Percentiles rank a stretch among this genome's conserved stretches.
Conservation (phyloP, 495 filamentous ascomycete species). For the Aspergillus kassunensis region DNA sequence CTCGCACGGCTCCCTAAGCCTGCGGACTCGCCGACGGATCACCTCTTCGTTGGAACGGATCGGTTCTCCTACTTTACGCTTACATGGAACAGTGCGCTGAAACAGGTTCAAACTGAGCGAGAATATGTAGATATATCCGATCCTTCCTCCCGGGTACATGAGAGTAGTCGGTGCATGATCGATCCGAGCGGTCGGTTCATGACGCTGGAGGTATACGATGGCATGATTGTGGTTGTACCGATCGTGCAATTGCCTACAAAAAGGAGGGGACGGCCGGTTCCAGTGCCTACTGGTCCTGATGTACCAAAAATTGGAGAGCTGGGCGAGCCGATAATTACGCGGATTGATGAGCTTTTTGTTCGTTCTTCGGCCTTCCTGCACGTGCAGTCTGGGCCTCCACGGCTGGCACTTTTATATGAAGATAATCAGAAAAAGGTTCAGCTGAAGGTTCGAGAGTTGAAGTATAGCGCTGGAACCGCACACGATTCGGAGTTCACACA, state of each 20-base stretch:
- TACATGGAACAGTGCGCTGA: constrained; percentile 67
- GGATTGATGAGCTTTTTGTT: constrained; percentile 85
- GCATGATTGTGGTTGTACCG: constrained; percentile 72
- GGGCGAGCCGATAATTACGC: constrained; percentile 63
- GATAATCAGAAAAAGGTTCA: constrained; percentile 60
- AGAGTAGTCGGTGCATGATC: constrained; percentile 69
- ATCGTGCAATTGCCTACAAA: constrained; percentile 61
- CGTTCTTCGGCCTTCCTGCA: constrained; percentile 78
- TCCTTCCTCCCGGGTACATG: constrained; percentile 71
- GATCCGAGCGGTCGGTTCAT: constrained; percentile 81
- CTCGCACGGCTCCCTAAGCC: constrained; percentile 74
- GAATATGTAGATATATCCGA: constrained; percentile 70
- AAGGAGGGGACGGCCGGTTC: constrained; percentile 35
- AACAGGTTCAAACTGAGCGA: constrained; percentile 63
- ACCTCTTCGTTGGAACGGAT: constrained; percentile 91
- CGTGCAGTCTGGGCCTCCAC: constrained; percentile 64
- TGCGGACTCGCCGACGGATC: constrained; percentile 65
- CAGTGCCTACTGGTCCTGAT: constrained; percentile 25
- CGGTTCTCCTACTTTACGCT: constrained; percentile 86
- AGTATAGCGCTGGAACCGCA: constrained; percentile 44
- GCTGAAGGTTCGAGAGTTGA: constrained; percentile 56
- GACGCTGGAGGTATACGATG: constrained; percentile 85
- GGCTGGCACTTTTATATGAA: constrained; percentile 80
- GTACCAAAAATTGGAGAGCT: constrained; percentile 52
- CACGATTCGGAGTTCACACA: constrained; percentile 51